These are phyloP conservation scores for Cucumis melo DNA, from an alignment of 306 rosid species.

Conservation along the genomic window DNA sequence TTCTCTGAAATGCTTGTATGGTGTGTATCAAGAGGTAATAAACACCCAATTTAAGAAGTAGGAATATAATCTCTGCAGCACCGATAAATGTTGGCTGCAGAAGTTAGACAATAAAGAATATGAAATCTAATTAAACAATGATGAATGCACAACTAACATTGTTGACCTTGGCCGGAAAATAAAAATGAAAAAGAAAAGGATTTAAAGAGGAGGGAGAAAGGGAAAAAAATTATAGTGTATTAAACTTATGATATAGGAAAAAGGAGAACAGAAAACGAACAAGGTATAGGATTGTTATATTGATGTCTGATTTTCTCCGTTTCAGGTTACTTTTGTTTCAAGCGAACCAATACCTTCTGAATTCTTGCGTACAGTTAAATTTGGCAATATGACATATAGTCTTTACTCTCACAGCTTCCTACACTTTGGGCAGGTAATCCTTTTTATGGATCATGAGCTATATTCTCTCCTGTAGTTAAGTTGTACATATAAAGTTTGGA, in stretches of 20 bases:
- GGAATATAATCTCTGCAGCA: not conserved
- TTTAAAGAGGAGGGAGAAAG: not conserved
- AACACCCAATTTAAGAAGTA: not conserved
- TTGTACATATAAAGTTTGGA: not conserved
- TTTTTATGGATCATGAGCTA: not conserved
- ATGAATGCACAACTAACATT: not conserved
- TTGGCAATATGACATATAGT: conserved; percentile 64
- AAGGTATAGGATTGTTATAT: not conserved
- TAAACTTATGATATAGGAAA: not conserved
- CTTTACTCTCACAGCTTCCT: conserved; percentile 96
- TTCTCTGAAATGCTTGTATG: not conserved
- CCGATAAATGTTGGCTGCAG: not conserved
- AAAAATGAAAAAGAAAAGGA: not conserved
- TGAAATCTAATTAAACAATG: not conserved
- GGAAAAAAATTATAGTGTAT: not conserved
- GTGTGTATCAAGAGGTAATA: not conserved
- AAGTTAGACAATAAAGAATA: not conserved
- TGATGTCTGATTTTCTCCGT: conserved; percentile 9
- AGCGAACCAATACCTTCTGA: conserved; percentile 49
- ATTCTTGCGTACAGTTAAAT: conserved; percentile 42
- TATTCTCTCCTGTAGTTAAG: not conserved
- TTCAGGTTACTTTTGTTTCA: conserved; percentile 87
- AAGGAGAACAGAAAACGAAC: not conserved
- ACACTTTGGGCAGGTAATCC: conserved; percentile 77
- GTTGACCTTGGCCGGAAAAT: not conserved